A percentile compares a stretch with the other conserved stretches of the same genome.
These are phyloP conservation scores for Cryptosporidium sp. DNA, from an alignment of 169 alveolate species.

Conservation along the genomic window DNA sequence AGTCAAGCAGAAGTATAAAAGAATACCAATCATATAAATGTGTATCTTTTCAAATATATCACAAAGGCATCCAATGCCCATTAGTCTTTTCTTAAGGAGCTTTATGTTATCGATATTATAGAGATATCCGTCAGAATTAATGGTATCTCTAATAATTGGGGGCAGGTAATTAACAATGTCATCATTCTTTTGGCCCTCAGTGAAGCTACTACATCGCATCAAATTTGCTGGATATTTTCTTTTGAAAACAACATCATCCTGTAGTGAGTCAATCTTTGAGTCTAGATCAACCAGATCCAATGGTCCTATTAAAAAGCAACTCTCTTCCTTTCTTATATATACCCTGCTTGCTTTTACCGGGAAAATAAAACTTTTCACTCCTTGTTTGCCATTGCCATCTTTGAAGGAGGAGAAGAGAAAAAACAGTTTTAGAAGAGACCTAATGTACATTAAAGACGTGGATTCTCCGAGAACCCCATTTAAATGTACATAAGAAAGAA, in stretches of 20 bases:
- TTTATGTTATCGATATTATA: neutral
- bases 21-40: conserved; percentile 55
- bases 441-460: conserved; percentile 52
- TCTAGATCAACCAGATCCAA: conserved; percentile 18
- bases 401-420: conserved; percentile 5
- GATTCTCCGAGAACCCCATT: conserved; percentile 45
- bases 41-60: conserved; percentile 33
- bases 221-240: conserved; percentile 48
- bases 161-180: conserved; percentile 35
- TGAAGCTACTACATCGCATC: conserved; percentile 25
- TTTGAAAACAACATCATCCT: conserved; percentile 7
- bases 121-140: conserved; percentile 2
- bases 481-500: conserved; percentile 34
- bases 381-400: neutral
- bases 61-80: neutral
- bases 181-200: conserved; percentile 33
- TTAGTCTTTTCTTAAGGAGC: neutral
- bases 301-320: conserved; percentile 49
- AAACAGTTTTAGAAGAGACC: conserved; percentile 46
- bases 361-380: conserved; percentile 14
- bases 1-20: conserved; percentile 50
- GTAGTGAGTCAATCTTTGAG: neutral
- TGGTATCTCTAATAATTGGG: neutral
- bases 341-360: conserved; percentile 69
- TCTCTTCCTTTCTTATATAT: conserved; percentile 56